Conservation (phyloP, 177 flowering plant genomes). For the Vitis hybrid region DNA sequence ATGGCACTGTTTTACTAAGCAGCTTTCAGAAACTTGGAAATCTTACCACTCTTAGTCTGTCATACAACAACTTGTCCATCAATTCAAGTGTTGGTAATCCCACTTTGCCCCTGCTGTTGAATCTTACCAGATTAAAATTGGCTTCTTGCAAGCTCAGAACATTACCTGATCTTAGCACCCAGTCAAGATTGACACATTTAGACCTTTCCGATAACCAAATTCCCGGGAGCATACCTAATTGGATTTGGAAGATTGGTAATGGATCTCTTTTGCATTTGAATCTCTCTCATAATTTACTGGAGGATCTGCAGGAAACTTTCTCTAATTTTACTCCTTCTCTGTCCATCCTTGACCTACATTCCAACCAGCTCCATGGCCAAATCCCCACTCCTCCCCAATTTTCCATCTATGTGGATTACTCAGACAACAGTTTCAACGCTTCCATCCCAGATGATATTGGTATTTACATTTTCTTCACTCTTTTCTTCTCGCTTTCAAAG, state of each 20-base stretch:
- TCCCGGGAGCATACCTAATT: conserved; percentile 47
- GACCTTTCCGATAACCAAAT: too few relatives aligned
- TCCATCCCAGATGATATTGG: conserved; percentile 21
- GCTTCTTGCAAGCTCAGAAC: conserved; percentile 46
- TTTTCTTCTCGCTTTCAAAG: conserved; percentile 30
- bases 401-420: conserved; percentile 32
- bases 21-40: conserved; percentile 23
- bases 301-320: conserved; percentile 20
- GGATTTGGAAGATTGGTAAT: conserved; percentile 41
- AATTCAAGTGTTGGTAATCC: not conserved
- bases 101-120: conserved; percentile 33
- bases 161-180: too few relatives aligned
- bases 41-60: conserved; percentile 48
- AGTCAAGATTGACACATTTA: too few relatives aligned
- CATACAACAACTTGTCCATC: conserved; percentile 37
- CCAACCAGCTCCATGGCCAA: conserved; percentile 38
- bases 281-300: conserved; percentile 49
- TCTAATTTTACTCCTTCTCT: conserved; percentile 3
- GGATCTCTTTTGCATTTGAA: conserved; percentile 22
- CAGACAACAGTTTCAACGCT: conserved; percentile 36
- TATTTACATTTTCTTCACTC: not conserved
- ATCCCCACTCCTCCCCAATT: conserved; percentile 23
- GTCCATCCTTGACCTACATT: conserved; percentile 47
- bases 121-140: conserved; percentile 32
- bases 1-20: not conserved